phyloP scores from a whole-genome alignment of 1,139 yeast genomes.

The Diutina mesorugosa region DNA sequence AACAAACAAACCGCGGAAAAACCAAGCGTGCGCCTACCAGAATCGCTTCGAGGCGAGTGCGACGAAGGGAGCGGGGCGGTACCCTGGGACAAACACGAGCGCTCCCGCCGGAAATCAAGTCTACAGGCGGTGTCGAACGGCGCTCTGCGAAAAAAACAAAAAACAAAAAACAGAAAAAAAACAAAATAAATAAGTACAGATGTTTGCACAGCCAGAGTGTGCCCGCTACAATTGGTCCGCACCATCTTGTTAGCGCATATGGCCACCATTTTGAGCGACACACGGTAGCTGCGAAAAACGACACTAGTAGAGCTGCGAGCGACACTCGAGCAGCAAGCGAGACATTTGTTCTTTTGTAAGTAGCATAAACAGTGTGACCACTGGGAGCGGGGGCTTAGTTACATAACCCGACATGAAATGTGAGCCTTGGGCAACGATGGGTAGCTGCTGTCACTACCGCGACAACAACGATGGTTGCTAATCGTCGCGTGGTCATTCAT shows the following conservation, averaged over 20 bases:
- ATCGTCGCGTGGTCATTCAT: not conserved
- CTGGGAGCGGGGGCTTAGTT: too few relatives aligned
- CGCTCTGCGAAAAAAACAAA: not conserved
- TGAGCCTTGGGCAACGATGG: too few relatives aligned
- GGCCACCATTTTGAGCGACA: too few relatives aligned
- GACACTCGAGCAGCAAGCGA: not conserved
- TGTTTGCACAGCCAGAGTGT: not conserved
- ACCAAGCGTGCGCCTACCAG: not conserved
- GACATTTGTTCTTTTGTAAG: not conserved
- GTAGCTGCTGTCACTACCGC: too few relatives aligned
- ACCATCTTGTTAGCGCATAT: too few relatives aligned
- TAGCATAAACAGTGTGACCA: too few relatives aligned
- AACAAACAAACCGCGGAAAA: not conserved
- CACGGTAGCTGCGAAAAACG: too few relatives aligned
- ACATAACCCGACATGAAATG: not conserved
- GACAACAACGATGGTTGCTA: not conserved
- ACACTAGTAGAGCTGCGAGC: too few relatives aligned
- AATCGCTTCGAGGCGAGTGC: too few relatives aligned
- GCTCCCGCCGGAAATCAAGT: not conserved
- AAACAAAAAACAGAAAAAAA: too few relatives aligned
- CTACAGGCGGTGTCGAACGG: not conserved
- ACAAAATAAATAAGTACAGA: too few relatives aligned
- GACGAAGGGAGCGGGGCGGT: too few relatives aligned
- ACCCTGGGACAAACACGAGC: not conserved
- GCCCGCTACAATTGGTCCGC: not conserved